A percentile compares a stretch with the other conserved stretches of the same genome.
These are phyloP conservation scores for Colletotrichum musicola DNA, from an alignment of 2,329 filamentous ascomycete species.

Conservation along the genomic window DNA sequence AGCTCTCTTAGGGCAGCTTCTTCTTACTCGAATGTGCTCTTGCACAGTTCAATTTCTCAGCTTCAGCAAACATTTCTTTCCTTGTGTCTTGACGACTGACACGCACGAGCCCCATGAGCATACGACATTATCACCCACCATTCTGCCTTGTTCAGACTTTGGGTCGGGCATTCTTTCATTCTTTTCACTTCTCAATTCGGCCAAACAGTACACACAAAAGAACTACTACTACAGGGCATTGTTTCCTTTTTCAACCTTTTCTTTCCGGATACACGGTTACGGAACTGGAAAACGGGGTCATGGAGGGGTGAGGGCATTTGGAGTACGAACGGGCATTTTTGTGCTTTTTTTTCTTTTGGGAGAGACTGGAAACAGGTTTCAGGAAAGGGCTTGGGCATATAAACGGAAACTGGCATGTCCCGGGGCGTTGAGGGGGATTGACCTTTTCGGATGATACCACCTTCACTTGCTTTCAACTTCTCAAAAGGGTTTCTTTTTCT, in stretches of 20 bases:
- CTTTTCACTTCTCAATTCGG: slow-evolving; percentile 18
- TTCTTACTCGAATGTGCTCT: slow-evolving; percentile 1
- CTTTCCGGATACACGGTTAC: slow-evolving; percentile 34
- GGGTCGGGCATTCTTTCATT: slow-evolving; percentile 18
- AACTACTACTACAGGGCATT: slow-evolving; percentile 18
- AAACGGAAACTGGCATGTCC: slow-evolving; percentile 35
- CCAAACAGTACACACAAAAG: slow-evolving; percentile 29
- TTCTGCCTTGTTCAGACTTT: not conserved
- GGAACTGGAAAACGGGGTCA: slow-evolving; percentile 31
- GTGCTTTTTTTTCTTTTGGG: slow-evolving; percentile 1
- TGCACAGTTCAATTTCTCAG: not conserved
- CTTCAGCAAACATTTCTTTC: not conserved
- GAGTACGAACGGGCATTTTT: slow-evolving; percentile 22
- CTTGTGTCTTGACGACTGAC: slow-evolving; percentile 6
- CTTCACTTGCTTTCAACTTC: slow-evolving; percentile 24
- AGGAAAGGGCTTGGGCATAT: slow-evolving; percentile 22
- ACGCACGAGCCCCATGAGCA: not conserved
- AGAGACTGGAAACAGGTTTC: slow-evolving; percentile 6
- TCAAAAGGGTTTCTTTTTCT: not conserved
- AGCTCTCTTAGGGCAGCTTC: slow-evolving; percentile 1
- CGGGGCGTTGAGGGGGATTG: slow-evolving; percentile 32
- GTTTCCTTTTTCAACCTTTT: slow-evolving; percentile 20
- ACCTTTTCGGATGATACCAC: slow-evolving; percentile 38
- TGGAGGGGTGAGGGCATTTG: slow-evolving; percentile 16
- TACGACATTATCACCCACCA: slow-evolving; percentile 4